Conservation (phyloP, 345 rosid genomes). For the Citrus medica region DNA sequence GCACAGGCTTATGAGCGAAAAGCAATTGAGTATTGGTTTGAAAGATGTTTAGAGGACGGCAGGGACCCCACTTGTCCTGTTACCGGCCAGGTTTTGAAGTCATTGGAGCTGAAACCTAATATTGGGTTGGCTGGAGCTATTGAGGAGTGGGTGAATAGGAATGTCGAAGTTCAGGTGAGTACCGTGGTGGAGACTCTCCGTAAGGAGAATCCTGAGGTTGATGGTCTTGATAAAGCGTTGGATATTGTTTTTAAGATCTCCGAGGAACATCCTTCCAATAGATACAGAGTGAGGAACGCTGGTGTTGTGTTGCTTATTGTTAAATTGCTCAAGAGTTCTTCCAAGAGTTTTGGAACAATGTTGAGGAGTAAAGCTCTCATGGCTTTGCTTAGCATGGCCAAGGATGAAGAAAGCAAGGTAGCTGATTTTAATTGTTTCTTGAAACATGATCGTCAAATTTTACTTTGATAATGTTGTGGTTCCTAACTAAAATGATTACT, state of each 20-base stretch:
- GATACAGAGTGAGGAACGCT: conserved; percentile 33
- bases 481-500: conserved; percentile 12
- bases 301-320: conserved; percentile 31
- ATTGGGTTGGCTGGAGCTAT: conserved; percentile 41
- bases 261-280: conserved; percentile 31
- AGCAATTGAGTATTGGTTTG: conserved; percentile 39
- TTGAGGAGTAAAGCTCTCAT: conserved; percentile 40
- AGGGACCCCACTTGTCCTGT: conserved; percentile 40
- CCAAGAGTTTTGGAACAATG: conserved; percentile 25
- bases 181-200: conserved; percentile 26
- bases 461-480: neutral
- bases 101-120: conserved; percentile 34
- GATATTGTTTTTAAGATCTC: conserved; percentile 29
- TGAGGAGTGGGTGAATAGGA: conserved; percentile 46
- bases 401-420: conserved; percentile 51
- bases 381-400: conserved; percentile 37
- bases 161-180: conserved; percentile 29
- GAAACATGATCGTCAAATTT: neutral
- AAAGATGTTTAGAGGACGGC: conserved; percentile 33
- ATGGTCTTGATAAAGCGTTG: conserved; percentile 25
- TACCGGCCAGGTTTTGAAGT: conserved; percentile 37
- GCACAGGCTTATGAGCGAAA: conserved; percentile 42
- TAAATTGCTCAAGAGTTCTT: conserved; percentile 25
- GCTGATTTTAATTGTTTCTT: neutral
- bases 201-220: conserved; percentile 20